A percentile compares a stretch with the other conserved stretches of the same genome.
Conservation (phyloP, 164 flowering plant genomes). For the Euptelea pleiosperma region DNA sequence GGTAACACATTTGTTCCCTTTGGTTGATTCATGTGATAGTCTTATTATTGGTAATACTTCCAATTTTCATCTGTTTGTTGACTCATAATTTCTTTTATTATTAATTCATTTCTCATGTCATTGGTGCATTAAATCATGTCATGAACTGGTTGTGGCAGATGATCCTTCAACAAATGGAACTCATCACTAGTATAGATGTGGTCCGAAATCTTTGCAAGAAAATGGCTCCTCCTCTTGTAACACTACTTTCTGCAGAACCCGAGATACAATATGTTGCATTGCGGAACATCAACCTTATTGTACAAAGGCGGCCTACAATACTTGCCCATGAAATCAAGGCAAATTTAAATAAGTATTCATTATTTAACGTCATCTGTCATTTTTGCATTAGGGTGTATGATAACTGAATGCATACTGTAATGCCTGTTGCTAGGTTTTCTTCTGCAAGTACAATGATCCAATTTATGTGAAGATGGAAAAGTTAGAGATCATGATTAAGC, state of each 20-base stretch:
- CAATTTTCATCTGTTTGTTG: too few relatives aligned
- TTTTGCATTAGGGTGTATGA: background rate
- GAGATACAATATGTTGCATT: constrained; percentile 99
- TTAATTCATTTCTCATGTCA: background rate
- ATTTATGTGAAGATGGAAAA: constrained; percentile 98
- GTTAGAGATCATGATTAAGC: constrained; percentile 97
- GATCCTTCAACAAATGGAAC: constrained; percentile 99
- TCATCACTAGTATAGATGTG: constrained; percentile 92
- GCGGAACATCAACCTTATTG: constrained; percentile 93
- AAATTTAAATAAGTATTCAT: constrained; percentile 1
- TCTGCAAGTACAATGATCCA: constrained; percentile 99
- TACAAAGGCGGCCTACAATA: constrained; percentile 94
- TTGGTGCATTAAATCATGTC: constrained; percentile 7
- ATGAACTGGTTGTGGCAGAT: constrained; percentile 49
- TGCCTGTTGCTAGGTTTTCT: constrained; percentile 68
- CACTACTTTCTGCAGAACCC: constrained; percentile 99
- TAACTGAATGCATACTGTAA: background rate
- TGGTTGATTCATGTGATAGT: background rate
- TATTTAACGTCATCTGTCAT: too few relatives aligned
- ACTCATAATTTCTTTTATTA: background rate
- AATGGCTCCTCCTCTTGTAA: constrained; percentile 99
- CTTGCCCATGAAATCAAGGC: constrained; percentile 99
- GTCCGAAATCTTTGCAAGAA: constrained; percentile 98
- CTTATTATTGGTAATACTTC: too few relatives aligned
- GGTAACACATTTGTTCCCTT: constrained; percentile 34